Base-by-base conservation (phyloP, 192 early-diverging fungal species). In the Radiomyces spectabilis region DNA sequence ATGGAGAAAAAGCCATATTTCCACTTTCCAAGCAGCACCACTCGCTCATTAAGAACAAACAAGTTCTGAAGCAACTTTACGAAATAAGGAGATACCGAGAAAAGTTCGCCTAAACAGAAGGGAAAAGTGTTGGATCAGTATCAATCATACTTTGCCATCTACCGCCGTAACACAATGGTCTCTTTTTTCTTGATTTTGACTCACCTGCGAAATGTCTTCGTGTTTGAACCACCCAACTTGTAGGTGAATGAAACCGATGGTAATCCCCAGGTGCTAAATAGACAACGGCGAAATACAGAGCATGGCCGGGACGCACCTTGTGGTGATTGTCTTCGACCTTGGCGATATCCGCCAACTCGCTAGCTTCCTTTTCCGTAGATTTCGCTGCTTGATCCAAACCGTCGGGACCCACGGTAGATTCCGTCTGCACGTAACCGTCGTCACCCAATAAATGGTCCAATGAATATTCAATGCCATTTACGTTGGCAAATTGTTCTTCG, bases 181-280 rank as follows among this genome's bases (percentile, higher is more conserved):
- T n/a, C n/a, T 18, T 8, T 30, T 57, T 26, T 32, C 1, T 44
- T 59, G 8, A 34, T 38, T 25, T 24, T 5, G 10, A 45, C 70
- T 48, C 68, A 86, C 85, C 87, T 15, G 87, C 86, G 74, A 96
- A 99, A 68, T 99, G 97, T 29, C 95, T 73, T 16, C 91, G 68
- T 3, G 75, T 71, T 61, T 92, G 79, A 12, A 95, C 92, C 15
- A 87, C 80, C 97, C 95, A 98, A 68, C 94, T 88, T 5, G 88
- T 80, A 26, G 97, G 97, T 21, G 95, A 94, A 54, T 99, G 97
- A 84, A 95, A 99, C 13, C 93, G 84, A 68, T 99, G 97, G 71
- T 99, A 99, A 67, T 99, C 97, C 0, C 95, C 97, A 5, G 97
- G 97, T 0, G 95, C 91, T 54, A 99, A 69, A 59, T 99, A 99